Conservation (phyloP, 2,329 filamentous ascomycete genomes). For the Podosphaera aphanis region DNA sequence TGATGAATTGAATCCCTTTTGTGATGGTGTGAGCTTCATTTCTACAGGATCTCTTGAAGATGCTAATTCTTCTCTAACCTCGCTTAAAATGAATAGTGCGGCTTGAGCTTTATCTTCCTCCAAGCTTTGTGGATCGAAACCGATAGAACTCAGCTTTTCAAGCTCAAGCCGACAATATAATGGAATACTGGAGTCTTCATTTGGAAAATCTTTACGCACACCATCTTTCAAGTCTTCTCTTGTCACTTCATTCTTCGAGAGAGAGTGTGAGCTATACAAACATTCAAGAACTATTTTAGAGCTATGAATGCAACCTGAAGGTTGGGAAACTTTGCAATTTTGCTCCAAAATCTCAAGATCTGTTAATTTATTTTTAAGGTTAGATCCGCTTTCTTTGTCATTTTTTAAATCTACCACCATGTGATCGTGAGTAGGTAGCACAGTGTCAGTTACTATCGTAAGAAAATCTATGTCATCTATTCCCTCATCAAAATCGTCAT, state of each 20-base stretch:
- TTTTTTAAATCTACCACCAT: neutral
- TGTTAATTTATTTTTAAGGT: neutral
- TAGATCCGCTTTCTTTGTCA: no score
- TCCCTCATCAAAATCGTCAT: constrained; percentile 10
- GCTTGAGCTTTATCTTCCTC: no score
- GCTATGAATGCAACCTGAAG: neutral
- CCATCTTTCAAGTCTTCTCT: neutral
- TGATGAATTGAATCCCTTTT: neutral
- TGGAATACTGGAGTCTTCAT: neutral
- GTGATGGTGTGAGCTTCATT: neutral
- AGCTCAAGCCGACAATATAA: no score
- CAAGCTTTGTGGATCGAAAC: no score
- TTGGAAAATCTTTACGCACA: neutral
- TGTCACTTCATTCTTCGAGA: neutral
- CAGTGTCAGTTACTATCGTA: constrained; percentile 3
- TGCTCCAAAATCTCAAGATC: neutral
- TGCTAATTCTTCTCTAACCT: neutral
- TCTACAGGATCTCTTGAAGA: neutral
- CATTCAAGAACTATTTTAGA: neutral
- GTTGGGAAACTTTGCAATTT: neutral
- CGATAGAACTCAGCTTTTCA: no score
- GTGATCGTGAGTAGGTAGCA: neutral
- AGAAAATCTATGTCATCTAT: constrained; percentile 12
- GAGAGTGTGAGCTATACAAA: neutral
- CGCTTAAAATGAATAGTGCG: no score